Evolutionary conservation across 768 basidiomycete species (phyloP), one percentile per base, ranked within the genome.

Genomic region (Naganishia randhawae): DNA sequence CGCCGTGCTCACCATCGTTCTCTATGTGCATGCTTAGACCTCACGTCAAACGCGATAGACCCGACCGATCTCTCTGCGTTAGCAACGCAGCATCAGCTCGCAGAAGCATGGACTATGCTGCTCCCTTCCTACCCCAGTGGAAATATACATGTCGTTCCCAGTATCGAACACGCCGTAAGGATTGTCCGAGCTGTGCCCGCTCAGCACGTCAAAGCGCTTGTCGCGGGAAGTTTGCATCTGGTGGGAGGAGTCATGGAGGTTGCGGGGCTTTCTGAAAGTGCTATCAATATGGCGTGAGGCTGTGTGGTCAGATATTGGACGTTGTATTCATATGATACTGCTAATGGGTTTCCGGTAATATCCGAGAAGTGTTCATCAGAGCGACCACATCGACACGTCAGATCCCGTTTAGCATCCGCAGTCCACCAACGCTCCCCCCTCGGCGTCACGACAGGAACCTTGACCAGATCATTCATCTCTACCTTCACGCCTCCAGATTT

Each of bases 211-310:
- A 83, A 89, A 66, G 86, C 92, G n/a, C 83, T 99, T 17, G 92
- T 95, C 7, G 85, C 92, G 2, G 96, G 96, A 4, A 96, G 92
- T 79, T 78, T 99, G 71, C 94, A 94, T 81, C 84, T 99, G 17
- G 87, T 98, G 8, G 96, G 96, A 22, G 96, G 96, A 1, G 83
- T 93, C 14, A 89, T 98, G 64, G 95, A 97, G 76, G 92, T 91
- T 16, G 90, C 92, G 19, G 88, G 87, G 25, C 78, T 98, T 45
- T 85, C 88, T n/a, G 84, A 87, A 35, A 53, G n/a, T 33, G 72
- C 74, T 3, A 65, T 80, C 35, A 71, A 72, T 19, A 77, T 80
- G 74, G 73, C 73, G 31, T 79, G 31, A 70, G 45, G 16, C 39
- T 37, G 52, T 42, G 29, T 53, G 29, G 32, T 6, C 4, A 17